Percentiles rank a stretch among this genome's conserved stretches.
Conservation (phyloP, 2,329 filamentous ascomycete genomes). For the Fusarium robinianum region DNA sequence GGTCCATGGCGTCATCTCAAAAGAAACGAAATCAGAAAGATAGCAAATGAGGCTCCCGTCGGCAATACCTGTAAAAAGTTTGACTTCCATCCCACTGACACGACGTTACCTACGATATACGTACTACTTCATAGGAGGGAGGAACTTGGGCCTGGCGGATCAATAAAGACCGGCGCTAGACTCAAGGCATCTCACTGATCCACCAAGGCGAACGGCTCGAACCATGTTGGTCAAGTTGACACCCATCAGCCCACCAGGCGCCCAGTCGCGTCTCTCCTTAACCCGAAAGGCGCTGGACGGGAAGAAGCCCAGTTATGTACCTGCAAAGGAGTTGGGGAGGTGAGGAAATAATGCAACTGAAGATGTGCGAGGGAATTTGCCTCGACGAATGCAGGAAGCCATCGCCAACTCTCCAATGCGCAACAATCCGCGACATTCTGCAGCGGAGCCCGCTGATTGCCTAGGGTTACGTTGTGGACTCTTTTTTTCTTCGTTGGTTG, state of each 20-base stretch:
- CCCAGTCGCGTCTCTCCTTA: constrained; percentile 15
- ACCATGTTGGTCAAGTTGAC: constrained; percentile 24
- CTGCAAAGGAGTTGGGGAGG: neutral
- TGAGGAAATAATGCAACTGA: neutral
- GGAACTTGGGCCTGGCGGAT: constrained; percentile 15
- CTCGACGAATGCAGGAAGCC: constrained; percentile 6
- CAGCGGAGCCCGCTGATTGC: constrained; percentile 18
- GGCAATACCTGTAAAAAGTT: neutral
- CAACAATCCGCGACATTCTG: constrained; percentile 23
- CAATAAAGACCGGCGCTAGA: constrained; percentile 15
- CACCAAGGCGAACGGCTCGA: constrained; percentile 26
- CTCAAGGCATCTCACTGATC: constrained; percentile 15
- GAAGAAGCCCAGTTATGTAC: neutral
- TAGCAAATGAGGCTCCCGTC: constrained; percentile 7
- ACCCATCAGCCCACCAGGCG: constrained; percentile 27
- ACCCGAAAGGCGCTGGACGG: no score
- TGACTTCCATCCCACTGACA: neutral
- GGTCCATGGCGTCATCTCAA: no score
- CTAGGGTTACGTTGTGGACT: constrained; percentile 28
- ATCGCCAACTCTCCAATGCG: constrained; percentile 3
- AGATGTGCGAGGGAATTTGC: neutral
- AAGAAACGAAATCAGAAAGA: no score
- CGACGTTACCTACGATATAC: neutral
- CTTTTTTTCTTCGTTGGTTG: constrained; percentile 8
- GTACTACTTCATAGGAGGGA: constrained; percentile 9